Conservation (phyloP, 2,329 filamentous ascomycete genomes). For the Colletotrichum melonis region DNA sequence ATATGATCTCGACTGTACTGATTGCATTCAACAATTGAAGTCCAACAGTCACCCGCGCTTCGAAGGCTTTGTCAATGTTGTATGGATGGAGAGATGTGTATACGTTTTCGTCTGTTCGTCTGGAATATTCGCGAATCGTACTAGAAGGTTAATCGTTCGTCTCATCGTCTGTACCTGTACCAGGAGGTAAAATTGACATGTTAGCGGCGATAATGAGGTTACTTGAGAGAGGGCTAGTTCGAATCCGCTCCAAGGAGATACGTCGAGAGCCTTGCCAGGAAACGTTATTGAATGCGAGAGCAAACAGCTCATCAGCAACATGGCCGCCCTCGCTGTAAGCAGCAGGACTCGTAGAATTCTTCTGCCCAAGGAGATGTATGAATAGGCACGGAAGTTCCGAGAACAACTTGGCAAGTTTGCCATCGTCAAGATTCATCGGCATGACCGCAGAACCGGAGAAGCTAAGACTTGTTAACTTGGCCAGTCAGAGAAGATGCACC, state of each 20-base stretch:
- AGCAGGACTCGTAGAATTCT: neutral
- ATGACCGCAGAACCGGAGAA: neutral
- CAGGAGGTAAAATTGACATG: too few species aligned
- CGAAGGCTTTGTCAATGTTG: neutral
- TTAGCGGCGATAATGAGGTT: too few species aligned
- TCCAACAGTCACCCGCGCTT: neutral
- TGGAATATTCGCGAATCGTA: neutral
- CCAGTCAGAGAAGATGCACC: neutral
- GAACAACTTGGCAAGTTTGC: neutral
- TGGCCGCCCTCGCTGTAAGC: neutral
- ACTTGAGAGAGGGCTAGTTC: too few species aligned
- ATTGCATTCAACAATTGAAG: neutral
- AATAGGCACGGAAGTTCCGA: neutral
- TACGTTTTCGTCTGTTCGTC: neutral
- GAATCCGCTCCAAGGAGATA: too few species aligned
- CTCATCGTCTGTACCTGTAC: too few species aligned
- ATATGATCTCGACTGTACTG: neutral
- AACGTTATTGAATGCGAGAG: neutral
- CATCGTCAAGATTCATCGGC: neutral
- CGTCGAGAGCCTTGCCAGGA: too few species aligned
- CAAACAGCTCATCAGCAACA: neutral
- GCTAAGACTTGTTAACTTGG: neutral
- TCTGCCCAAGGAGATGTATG: neutral
- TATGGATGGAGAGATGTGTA: neutral
- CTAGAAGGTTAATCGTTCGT: too few species aligned